Evolutionary conservation across 2,329 filamentous ascomycete species (phyloP).

Genomic region (Uncinocarpus reesii): DNA sequence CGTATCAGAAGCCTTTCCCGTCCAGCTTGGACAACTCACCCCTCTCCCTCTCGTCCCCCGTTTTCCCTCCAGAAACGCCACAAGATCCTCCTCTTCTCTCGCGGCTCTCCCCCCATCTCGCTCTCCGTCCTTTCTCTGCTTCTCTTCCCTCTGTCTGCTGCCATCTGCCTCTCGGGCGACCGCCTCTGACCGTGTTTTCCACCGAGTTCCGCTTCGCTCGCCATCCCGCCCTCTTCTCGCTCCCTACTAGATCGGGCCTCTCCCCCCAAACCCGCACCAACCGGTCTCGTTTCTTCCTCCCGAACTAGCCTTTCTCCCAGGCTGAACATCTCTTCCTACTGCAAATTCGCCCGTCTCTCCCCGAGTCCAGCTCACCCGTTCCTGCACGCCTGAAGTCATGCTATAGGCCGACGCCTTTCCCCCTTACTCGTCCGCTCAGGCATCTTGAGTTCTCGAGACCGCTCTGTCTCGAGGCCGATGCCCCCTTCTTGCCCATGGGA

Average conservation of each 20-base stretch:
- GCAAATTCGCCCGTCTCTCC: slow-evolving; percentile 1
- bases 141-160: background rate
- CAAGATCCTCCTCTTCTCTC: too few relatives aligned
- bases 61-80: background rate
- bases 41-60: background rate
- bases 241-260: background rate
- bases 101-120: background rate
- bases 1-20: slow-evolving; percentile 2
- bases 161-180: background rate
- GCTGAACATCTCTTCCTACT: background rate
- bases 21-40: slow-evolving; percentile 11
- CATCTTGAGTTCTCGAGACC: slow-evolving; percentile 29
- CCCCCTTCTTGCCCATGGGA: slow-evolving; percentile 28
- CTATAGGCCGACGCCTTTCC: slow-evolving; percentile 26
- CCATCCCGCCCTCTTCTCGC: slow-evolving; percentile 16
- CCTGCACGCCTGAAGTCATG: slow-evolving; percentile 26
- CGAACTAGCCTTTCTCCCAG: background rate
- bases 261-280: background rate
- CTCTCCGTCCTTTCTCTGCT: background rate
- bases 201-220: background rate
- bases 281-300: background rate
- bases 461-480: slow-evolving; percentile 26
- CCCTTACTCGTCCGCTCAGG: slow-evolving; percentile 23
- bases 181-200: slow-evolving; percentile 10
- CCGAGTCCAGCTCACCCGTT: background rate